phyloP scores from a whole-genome alignment of 306 rosid species.

The Ceratonia siliqua region DNA sequence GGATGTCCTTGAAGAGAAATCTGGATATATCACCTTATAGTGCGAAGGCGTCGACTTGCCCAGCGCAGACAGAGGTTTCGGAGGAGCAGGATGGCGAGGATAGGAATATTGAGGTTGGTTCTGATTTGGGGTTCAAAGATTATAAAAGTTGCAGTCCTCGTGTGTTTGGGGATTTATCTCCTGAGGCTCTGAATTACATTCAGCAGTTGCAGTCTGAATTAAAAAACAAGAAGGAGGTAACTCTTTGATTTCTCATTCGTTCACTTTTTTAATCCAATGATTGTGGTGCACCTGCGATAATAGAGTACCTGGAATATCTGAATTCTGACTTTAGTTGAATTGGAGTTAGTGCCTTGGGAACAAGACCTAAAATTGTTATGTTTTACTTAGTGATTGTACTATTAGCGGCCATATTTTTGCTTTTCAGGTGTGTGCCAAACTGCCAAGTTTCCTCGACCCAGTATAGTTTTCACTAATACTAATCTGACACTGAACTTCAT shows the following conservation, averaged over 20 bases:
- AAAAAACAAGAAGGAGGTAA: constrained; percentile 61
- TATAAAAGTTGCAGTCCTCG: constrained; percentile 44
- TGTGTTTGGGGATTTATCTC: constrained; percentile 65
- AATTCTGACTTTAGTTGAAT: constrained; percentile 2
- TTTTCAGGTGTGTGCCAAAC: background rate
- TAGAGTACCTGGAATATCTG: background rate
- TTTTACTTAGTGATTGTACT: background rate
- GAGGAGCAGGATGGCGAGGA: constrained; percentile 41
- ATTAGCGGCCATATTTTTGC: background rate
- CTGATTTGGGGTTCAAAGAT: constrained; percentile 36
- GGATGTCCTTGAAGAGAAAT: constrained; percentile 82
- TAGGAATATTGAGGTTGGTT: constrained; percentile 36
- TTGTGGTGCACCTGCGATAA: background rate
- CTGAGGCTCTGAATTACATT: constrained; percentile 71
- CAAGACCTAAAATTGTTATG: background rate
- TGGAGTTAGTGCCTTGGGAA: background rate
- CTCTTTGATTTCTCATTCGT: background rate
- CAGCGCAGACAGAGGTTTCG: constrained; percentile 25
- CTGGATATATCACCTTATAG: constrained; percentile 54
- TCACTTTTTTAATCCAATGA: background rate
- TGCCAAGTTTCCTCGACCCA: background rate
- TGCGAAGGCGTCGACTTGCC: constrained; percentile 32
- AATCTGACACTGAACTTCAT: background rate
- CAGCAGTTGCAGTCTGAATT: constrained; percentile 77
- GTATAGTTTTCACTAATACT: background rate